Evolutionary conservation across 2,329 filamentous ascomycete genomes (phyloP), one percentile per base, ranked within the genome.

Genomic region (Microcyclosporella mali): DNA sequence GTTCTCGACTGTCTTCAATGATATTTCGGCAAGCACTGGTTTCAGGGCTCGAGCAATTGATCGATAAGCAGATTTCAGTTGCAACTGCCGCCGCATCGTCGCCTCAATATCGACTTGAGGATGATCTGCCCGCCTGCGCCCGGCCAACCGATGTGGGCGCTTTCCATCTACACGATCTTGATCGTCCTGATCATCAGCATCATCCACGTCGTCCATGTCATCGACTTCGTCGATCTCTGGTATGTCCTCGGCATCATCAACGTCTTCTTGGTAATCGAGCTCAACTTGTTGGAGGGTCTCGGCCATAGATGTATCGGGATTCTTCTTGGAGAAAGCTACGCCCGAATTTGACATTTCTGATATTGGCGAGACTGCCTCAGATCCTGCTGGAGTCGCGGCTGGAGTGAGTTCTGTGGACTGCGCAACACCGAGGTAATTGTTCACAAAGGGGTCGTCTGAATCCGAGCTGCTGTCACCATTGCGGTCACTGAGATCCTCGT

Each of bases 1-100:
- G 45, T 74, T 70, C 37, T 79, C 75, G 45, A 82, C 65, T 39
- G 69, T 74, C 27, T 78, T 72, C 40, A 78, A 75, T 14, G 80
- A 79, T 15, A 87, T 69, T 57, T 85, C 81, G 45, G 80, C 78
- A 11, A 85, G 68, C 8, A 79, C 73, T 12, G 77, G 76, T 61
- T 83, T 85, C 54, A 84, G 65, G 21, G 75, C 71, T 53, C 77
- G 74, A 45, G 78, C 73, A 39, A 86, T 74, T 45, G 74, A 69
- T n/a, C 78, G 73, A 62, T 78, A 86, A 17, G 72, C 71, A 43
- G 78, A 77, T 62, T 82, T 82, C 55, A 86, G 70, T 53, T 83
- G 75, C 52, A 82, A 73, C 59, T 82, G 78, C 41, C 83, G 79
- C 39, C 70, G 65, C 51, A 74, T 59, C 43, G 69, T 65, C 12